Percentiles rank a stretch among this genome's conserved stretches.
phyloP scores from a whole-genome alignment of 2,329 filamentous ascomycete species.

The Alternaria gaisen region DNA sequence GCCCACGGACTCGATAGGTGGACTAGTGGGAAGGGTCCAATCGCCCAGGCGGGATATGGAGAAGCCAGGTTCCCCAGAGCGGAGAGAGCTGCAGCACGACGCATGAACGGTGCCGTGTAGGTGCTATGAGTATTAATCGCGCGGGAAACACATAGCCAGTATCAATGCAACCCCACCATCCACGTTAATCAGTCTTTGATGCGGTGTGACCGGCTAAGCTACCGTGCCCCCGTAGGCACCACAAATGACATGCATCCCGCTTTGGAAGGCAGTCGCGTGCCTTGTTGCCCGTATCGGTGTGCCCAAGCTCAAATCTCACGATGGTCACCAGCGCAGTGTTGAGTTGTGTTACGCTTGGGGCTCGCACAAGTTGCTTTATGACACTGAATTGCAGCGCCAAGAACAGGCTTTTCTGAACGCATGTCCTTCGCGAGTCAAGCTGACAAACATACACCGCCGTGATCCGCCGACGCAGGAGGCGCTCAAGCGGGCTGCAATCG shows the following conservation, averaged over 20 bases:
- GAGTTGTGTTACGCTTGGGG: background rate
- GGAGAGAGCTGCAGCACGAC: conserved; percentile 9
- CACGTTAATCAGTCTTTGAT: conserved; percentile 27
- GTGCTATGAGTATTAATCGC: conserved; percentile 1
- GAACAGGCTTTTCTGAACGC: conserved; percentile 2
- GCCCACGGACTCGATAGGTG: background rate
- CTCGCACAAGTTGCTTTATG: conserved; percentile 5
- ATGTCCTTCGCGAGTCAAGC: conserved; percentile 14
- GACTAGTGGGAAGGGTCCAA: conserved; percentile 6
- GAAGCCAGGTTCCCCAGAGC: conserved; percentile 9
- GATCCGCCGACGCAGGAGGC: conserved; percentile 22
- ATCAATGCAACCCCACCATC: conserved; percentile 21
- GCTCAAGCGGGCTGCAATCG: conserved; percentile 9
- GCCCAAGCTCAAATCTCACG: background rate
- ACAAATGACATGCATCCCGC: conserved; percentile 6
- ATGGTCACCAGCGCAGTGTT: background rate
- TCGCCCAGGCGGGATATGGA: conserved; percentile 7
- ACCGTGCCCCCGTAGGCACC: conserved; percentile 4
- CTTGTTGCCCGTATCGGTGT: conserved; percentile 23
- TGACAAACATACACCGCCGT: conserved; percentile 20
- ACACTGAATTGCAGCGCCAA: background rate
- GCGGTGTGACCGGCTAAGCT: conserved; percentile 35
- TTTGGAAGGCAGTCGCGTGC: conserved; percentile 35
- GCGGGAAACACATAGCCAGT: conserved; percentile 18
- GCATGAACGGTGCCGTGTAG: conserved; percentile 3